Evolutionary conservation across 441 rosid genomes (phyloP).

Genomic region (Sinapis alba): DNA sequence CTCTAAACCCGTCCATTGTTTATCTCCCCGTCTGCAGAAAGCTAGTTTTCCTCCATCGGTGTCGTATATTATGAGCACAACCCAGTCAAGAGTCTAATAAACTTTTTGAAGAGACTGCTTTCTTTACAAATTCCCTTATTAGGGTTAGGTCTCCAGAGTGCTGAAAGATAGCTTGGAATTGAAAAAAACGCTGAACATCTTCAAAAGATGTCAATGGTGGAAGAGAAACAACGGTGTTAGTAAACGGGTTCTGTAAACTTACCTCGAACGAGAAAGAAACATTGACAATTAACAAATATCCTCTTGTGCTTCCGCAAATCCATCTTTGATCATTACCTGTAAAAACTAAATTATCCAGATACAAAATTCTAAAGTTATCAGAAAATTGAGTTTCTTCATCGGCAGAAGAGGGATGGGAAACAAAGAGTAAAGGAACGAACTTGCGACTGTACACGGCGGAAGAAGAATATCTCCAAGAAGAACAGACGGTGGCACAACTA

Average conservation of each 20-base stretch:
- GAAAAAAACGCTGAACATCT: conserved; percentile 22
- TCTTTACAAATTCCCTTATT: conserved; percentile 25
- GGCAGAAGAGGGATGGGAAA: conserved; percentile 11
- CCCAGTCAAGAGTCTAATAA: conserved; percentile 20
- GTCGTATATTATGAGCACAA: conserved; percentile 26
- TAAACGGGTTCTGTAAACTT: background rate
- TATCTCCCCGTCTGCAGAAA: conserved; percentile 31
- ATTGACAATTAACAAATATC: conserved; percentile 10
- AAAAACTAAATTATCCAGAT: background rate
- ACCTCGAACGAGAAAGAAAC: conserved; percentile 24
- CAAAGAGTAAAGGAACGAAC: conserved; percentile 23
- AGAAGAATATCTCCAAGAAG: conserved; percentile 34
- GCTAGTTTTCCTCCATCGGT: conserved; percentile 27
- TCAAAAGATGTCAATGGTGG: conserved; percentile 25
- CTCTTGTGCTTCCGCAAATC: conserved; percentile 22
- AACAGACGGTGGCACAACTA: conserved; percentile 24
- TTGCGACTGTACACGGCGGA: conserved; percentile 12
- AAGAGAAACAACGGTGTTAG: conserved; percentile 4
- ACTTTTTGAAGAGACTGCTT: conserved; percentile 15
- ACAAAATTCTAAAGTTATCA: background rate
- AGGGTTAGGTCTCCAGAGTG: conserved; percentile 5
- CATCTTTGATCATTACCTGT: background rate
- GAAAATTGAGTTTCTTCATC: background rate
- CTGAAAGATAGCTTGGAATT: background rate
- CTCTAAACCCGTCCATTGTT: conserved; percentile 31